Percentiles rank a stretch among this genome's conserved stretches.
These are phyloP conservation scores for Aspergillus sp. DNA, from an alignment of 2,329 filamentous ascomycete genomes.

Conservation along the genomic window DNA sequence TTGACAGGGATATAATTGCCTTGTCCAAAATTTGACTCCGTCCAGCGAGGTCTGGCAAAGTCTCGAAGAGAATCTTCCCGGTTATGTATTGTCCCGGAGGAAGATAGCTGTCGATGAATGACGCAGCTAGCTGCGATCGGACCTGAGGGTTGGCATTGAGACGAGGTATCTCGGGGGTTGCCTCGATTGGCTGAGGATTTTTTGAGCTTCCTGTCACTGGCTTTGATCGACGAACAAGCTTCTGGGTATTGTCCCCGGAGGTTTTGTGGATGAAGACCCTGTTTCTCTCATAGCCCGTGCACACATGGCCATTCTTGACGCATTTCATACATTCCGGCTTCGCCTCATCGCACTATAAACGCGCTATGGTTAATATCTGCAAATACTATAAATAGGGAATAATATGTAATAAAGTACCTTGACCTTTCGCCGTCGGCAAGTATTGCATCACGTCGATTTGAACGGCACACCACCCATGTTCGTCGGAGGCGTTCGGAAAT, in stretches of 20 bases:
- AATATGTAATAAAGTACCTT: conserved; percentile 8
- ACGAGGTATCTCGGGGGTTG: conserved; percentile 5
- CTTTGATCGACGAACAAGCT: conserved; percentile 4
- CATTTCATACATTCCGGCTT: conserved; percentile 17
- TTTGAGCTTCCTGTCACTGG: not conserved
- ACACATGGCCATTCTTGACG: conserved; percentile 18
- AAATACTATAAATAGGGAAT: conserved; percentile 4
- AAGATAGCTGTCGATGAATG: conserved; percentile 8
- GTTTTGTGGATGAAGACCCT: conserved; percentile 11
- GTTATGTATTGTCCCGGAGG: conserved; percentile 2
- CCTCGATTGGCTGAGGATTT: not conserved
- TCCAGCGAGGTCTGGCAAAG: conserved; percentile 8
- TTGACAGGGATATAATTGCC: conserved; percentile 9
- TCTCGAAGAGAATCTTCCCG: conserved; percentile 7
- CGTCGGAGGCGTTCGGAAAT: no score
- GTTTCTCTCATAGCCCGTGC: conserved; percentile 13
- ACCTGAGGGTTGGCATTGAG: conserved; percentile 10
- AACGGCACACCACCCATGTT: conserved; percentile 13
- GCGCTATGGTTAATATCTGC: not conserved
- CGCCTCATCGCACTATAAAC: conserved; percentile 17
- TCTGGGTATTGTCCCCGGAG: conserved; percentile 1
- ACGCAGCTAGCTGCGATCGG: conserved; percentile 8
- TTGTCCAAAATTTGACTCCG: conserved; percentile 11
- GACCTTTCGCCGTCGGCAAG: conserved; percentile 12
- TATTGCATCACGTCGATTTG: conserved; percentile 16